phyloP scores from a whole-genome alignment of 2,329 filamentous ascomycete genomes.

The Fusarium dimerum region DNA sequence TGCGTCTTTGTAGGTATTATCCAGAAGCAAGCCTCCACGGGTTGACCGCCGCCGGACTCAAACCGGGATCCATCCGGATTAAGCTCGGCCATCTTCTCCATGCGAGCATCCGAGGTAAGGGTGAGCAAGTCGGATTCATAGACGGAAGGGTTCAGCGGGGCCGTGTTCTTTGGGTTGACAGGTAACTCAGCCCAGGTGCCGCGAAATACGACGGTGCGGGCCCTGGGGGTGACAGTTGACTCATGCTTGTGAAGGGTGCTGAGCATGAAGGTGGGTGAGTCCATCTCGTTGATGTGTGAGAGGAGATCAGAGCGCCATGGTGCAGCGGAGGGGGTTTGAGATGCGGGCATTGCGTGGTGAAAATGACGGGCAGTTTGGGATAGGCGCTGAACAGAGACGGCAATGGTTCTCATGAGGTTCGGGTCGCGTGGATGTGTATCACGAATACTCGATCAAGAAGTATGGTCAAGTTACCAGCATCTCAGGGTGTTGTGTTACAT shows the following conservation, averaged over 20 bases:
- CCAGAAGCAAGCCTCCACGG: constrained; percentile 87
- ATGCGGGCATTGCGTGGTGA: constrained; percentile 29
- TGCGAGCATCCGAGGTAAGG: constrained; percentile 85
- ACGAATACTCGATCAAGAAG: background rate
- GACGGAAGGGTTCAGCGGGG: constrained; percentile 65
- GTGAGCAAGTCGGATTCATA: constrained; percentile 79
- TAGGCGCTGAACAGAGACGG: constrained; percentile 24
- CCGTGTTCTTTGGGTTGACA: constrained; percentile 70
- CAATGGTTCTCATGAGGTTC: constrained; percentile 20
- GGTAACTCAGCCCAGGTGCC: constrained; percentile 79
- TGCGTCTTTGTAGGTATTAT: constrained; percentile 68
- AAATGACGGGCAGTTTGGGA: constrained; percentile 32
- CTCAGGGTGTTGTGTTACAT: too few species aligned
- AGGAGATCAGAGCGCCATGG: constrained; percentile 57
- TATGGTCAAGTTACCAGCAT: too few species aligned
- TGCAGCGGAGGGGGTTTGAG: constrained; percentile 35
- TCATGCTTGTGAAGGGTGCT: constrained; percentile 48
- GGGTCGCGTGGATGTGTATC: background rate
- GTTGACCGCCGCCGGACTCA: constrained; percentile 61
- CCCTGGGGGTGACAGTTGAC: constrained; percentile 53
- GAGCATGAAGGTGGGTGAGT: constrained; percentile 51
- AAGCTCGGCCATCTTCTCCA: constrained; percentile 79
- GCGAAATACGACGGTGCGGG: constrained; percentile 80
- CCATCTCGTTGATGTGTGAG: constrained; percentile 50
- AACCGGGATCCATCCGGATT: constrained; percentile 43